phyloP scores from a whole-genome alignment of 129 eudicot genomes.

The Helichrysum umbraculigerum region DNA sequence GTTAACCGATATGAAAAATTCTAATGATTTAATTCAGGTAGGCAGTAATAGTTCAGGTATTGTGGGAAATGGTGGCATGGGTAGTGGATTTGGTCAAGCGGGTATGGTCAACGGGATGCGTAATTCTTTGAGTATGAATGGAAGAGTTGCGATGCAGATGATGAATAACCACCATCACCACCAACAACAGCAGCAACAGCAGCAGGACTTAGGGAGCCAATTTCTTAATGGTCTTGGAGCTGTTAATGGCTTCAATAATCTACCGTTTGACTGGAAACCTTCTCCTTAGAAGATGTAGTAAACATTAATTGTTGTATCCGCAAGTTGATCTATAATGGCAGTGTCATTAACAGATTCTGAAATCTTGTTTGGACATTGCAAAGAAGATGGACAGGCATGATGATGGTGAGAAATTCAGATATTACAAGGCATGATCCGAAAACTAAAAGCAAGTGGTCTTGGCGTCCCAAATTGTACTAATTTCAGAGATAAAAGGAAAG shows the following conservation, averaged over 20 bases:
- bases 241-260: constrained; percentile 77
- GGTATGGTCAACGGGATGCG: constrained; percentile 77
- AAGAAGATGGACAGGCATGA: constrained; percentile 24
- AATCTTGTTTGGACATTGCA: constrained; percentile 33
- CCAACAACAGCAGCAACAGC: constrained; percentile 41
- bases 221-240: constrained; percentile 81
- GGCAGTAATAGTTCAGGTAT: constrained; percentile 43
- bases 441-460: constrained; percentile 28
- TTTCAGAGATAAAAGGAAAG: constrained; percentile 51
- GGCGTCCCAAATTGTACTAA: constrained; percentile 44
- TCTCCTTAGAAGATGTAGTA: constrained; percentile 51
- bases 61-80: constrained; percentile 59
- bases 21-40: constrained; percentile 55
- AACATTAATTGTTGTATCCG: not conserved
- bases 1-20: constrained; percentile 62
- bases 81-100: constrained; percentile 66
- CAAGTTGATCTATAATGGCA: constrained; percentile 20
- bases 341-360: constrained; percentile 10
- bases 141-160: constrained; percentile 75
- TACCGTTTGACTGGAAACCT: constrained; percentile 91
- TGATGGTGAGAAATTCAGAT: constrained; percentile 9
- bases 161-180: constrained; percentile 42
- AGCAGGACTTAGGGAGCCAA: constrained; percentile 72
- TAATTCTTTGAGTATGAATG: constrained; percentile 67
- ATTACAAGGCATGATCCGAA: constrained; percentile 19